Conservation (phyloP, 75 land plant species). For the Adiantum capillusveneris region DNA sequence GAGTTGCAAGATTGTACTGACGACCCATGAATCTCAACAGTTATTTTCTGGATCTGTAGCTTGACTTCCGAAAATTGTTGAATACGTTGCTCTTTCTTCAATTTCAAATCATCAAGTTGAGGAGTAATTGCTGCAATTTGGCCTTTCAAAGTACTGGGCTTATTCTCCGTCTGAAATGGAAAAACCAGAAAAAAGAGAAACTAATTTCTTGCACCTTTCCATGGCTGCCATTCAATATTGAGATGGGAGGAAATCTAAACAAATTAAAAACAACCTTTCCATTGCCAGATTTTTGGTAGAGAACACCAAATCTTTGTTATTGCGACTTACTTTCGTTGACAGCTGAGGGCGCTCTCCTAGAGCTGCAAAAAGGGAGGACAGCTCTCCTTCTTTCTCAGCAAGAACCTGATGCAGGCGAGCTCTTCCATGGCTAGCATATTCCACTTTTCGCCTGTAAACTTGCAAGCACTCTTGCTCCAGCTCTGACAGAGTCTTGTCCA, state of each 20-base stretch:
- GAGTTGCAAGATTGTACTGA: not conserved
- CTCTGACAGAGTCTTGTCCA: constrained; percentile 67
- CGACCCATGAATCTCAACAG: constrained; percentile 41
- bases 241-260: too few species aligned
- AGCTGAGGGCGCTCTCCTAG: constrained; percentile 50
- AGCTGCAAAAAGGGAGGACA: constrained; percentile 42
- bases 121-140: constrained; percentile 46
- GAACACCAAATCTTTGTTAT: too few species aligned
- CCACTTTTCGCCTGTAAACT: constrained; percentile 75
- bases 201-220: not conserved
- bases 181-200: not conserved
- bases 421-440: constrained; percentile 52
- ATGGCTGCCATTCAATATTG: too few species aligned
- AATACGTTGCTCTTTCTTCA: constrained; percentile 38
- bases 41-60: constrained; percentile 33
- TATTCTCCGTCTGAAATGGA: constrained; percentile 28
- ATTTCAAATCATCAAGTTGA: constrained; percentile 32
- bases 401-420: constrained; percentile 49
- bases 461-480: constrained; percentile 82
- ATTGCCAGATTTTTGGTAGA: too few species aligned
- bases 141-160: constrained; percentile 41
- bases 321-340: constrained; percentile 3
- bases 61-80: constrained; percentile 42
- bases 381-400: constrained; percentile 61
- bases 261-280: too few species aligned